These are phyloP conservation scores for Aureobasidium sp. DNA, from an alignment of 2,329 filamentous ascomycete genomes.

Conservation along the genomic window DNA sequence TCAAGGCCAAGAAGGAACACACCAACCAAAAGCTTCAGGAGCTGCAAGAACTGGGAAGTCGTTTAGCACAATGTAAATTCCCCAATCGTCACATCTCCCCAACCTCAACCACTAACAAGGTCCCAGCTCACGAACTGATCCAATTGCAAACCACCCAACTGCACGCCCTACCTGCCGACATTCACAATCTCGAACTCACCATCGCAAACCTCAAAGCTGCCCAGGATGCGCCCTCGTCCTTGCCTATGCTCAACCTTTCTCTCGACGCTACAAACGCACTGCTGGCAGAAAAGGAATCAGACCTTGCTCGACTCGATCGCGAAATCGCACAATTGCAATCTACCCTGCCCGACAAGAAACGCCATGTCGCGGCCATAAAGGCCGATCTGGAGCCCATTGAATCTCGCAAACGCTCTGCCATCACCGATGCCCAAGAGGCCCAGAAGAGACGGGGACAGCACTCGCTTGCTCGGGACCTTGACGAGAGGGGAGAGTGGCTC, in stretches of 20 bases:
- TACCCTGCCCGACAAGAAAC: conserved; percentile 56
- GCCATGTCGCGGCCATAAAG: conserved; percentile 58
- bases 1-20: conserved; percentile 73
- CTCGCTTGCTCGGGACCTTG: conserved; percentile 61
- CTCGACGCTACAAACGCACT: conserved; percentile 36
- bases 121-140: conserved; percentile 45
- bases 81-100: background rate
- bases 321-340: conserved; percentile 46
- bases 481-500: conserved; percentile 69
- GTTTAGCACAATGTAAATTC: background rate
- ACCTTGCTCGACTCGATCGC: conserved; percentile 34
- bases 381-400: conserved; percentile 62
- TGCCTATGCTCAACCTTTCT: conserved; percentile 36
- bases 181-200: conserved; percentile 43
- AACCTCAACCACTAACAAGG: background rate
- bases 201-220: conserved; percentile 39
- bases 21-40: conserved; percentile 32
- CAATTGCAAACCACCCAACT: conserved; percentile 45
- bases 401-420: conserved; percentile 55
- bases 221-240: conserved; percentile 27
- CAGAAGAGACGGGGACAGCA: conserved; percentile 54
- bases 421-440: conserved; percentile 62
- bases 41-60: conserved; percentile 7
- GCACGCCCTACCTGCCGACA: conserved; percentile 43
- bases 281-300: conserved; percentile 33